Evolutionary conservation across 1,284 basidiomycete genomes (phyloP).

Genomic region (Pulveroboletus sp.): DNA sequence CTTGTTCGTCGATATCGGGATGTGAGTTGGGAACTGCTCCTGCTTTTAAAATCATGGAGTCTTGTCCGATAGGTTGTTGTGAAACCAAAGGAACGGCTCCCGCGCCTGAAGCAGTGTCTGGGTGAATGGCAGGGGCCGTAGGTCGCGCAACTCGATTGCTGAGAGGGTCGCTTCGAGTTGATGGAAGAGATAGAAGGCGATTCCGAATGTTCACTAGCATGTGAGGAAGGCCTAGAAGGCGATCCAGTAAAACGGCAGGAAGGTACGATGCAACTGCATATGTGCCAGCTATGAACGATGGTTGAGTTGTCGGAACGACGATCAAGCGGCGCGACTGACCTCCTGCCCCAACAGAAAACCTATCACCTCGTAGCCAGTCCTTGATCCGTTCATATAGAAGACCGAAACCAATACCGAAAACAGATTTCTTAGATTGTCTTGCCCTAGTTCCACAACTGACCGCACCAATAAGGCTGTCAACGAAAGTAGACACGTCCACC

Average conservation of each 20-base stretch:
- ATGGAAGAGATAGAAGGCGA: conserved; percentile 52
- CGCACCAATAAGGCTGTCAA: conserved; percentile 55
- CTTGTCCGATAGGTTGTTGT: conserved; percentile 10
- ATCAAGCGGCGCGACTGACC: conserved; percentile 46
- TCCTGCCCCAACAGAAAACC: conserved; percentile 72
- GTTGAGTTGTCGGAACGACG: conserved; percentile 3
- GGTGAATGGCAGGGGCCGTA: conserved; percentile 18
- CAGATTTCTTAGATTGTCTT: conserved; percentile 35
- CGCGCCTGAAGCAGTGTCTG: not conserved
- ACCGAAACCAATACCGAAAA: conserved; percentile 48
- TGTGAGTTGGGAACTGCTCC: conserved; percentile 4
- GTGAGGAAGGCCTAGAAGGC: conserved; percentile 65
- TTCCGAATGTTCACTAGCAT: conserved; percentile 63
- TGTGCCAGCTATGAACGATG: conserved; percentile 51
- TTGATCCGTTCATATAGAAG: conserved; percentile 40
- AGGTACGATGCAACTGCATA: conserved; percentile 68
- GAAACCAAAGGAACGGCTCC: not conserved
- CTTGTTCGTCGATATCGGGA: conserved; percentile 31
- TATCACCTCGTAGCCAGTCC: conserved; percentile 58
- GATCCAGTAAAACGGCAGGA: conserved; percentile 65
- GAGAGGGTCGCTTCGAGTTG: conserved; percentile 27
- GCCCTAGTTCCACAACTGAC: conserved; percentile 52
- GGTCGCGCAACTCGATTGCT: conserved; percentile 22
- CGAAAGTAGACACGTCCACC: conserved; percentile 57
- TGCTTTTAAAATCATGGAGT: not conserved